These are phyloP conservation scores for Urostyla sp. DNA, from an alignment of 73 alveolate genomes.

Conservation along the genomic window DNA sequence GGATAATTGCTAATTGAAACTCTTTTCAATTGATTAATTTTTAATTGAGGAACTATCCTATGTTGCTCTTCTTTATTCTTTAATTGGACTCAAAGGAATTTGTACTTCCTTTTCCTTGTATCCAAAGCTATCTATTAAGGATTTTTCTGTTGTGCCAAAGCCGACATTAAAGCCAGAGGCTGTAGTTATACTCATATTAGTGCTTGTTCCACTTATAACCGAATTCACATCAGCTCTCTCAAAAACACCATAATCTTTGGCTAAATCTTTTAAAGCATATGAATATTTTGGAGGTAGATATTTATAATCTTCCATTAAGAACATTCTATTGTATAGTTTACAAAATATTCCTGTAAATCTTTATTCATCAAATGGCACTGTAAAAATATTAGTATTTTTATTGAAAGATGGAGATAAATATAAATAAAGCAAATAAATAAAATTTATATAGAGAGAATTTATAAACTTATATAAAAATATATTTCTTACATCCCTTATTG, in stretches of 20 bases:
- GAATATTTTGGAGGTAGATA: slow-evolving; percentile 76
- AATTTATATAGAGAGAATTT: not conserved
- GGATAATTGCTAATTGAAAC: not conserved
- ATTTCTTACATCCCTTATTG: slow-evolving; percentile 1
- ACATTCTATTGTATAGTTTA: slow-evolving; percentile 34
- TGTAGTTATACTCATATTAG: slow-evolving; percentile 54
- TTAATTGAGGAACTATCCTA: not conserved
- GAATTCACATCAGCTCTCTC: slow-evolving; percentile 48
- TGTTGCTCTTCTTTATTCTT: slow-evolving; percentile 46
- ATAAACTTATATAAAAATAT: not conserved
- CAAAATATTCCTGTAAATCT: slow-evolving; percentile 39
- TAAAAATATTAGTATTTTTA: not conserved
- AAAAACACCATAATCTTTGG: slow-evolving; percentile 40
- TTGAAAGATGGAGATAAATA: not conserved
- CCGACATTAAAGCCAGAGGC: slow-evolving; percentile 52
- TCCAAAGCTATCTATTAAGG: not conserved
- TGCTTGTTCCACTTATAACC: slow-evolving; percentile 17
- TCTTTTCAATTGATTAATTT: not conserved
- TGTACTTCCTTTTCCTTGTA: slow-evolving; percentile 3
- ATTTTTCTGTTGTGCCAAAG: not conserved
- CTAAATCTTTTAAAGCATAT: slow-evolving; percentile 59
- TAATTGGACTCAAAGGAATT: slow-evolving; percentile 42
- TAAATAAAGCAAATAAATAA: not conserved
- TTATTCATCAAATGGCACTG: slow-evolving; percentile 56
- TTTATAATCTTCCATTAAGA: slow-evolving; percentile 54